Conservation (phyloP, 208 protist genomes). For the Trypanosoma vivax region DNA sequence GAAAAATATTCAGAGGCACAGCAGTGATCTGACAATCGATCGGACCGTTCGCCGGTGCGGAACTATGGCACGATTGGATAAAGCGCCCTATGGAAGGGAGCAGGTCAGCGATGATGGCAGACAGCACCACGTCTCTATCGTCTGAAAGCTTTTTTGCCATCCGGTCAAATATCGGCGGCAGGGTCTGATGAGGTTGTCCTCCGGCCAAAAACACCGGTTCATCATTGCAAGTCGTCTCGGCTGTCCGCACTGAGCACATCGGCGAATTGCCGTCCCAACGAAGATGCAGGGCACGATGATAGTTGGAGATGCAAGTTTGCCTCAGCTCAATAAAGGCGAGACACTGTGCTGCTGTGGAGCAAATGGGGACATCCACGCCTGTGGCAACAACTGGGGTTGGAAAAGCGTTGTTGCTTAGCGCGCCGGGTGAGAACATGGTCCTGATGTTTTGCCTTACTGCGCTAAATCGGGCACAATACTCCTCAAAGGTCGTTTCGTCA, state of each 20-base stretch:
- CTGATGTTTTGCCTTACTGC: slow-evolving; percentile 30
- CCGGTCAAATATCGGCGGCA: neutral
- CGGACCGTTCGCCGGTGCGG: neutral
- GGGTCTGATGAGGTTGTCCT: slow-evolving; percentile 3
- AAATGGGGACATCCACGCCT: slow-evolving; percentile 12
- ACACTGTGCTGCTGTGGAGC: slow-evolving; percentile 49
- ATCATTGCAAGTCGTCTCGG: neutral
- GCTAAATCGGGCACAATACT: slow-evolving; percentile 25
- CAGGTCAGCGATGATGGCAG: neutral
- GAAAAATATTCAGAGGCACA: slow-evolving; percentile 31
- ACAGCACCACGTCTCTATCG: neutral
- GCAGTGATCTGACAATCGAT: neutral
- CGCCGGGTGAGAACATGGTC: slow-evolving; percentile 39
- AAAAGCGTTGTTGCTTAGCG: slow-evolving; percentile 23
- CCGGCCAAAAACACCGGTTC: neutral
- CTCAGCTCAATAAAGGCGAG: slow-evolving; percentile 52
- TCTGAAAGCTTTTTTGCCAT: neutral
- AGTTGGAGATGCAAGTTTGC: slow-evolving; percentile 19
- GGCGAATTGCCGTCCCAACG: neutral
- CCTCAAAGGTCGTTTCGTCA: slow-evolving; percentile 20
- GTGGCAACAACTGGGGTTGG: slow-evolving; percentile 1
- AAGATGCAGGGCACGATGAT: slow-evolving; percentile 11
- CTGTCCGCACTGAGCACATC: neutral
- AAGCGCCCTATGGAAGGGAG: slow-evolving; percentile 11
- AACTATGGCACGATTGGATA: neutral